Evolutionary conservation across 2,329 filamentous ascomycete genomes (phyloP).

Genomic region (Cordyceps fumosorosea): DNA sequence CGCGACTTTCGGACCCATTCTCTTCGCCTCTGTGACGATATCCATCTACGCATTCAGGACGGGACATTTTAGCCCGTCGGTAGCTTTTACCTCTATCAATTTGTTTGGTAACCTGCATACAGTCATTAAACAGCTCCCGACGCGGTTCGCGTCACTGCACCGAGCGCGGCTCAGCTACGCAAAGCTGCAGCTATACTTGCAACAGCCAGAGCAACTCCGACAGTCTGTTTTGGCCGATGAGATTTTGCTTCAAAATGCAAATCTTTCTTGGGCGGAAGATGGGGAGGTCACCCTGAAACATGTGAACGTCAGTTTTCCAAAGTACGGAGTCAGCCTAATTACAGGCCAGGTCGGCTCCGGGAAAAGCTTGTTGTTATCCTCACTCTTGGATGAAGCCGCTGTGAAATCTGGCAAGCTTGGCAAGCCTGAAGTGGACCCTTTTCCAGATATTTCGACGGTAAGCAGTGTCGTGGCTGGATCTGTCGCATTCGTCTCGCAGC

Average conservation of each 20-base stretch:
- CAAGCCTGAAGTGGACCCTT: conserved; percentile 49
- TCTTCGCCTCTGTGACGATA: conserved; percentile 10
- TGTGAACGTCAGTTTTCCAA: conserved; percentile 54
- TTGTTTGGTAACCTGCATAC: conserved; percentile 13
- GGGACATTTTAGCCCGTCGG: conserved; percentile 11
- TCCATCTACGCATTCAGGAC: conserved; percentile 7
- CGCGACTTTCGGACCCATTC: conserved; percentile 8
- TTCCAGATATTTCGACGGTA: conserved; percentile 49
- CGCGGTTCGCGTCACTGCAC: not conserved
- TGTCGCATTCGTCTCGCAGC: conserved; percentile 63
- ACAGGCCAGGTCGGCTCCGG: conserved; percentile 65
- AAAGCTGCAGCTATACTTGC: conserved; percentile 8
- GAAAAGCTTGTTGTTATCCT: conserved; percentile 61
- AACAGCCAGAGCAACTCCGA: not conserved
- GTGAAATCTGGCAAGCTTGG: conserved; percentile 41
- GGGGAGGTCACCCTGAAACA: conserved; percentile 51
- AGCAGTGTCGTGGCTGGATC: conserved; percentile 21
- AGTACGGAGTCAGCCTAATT: conserved; percentile 58
- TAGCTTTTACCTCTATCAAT: conserved; percentile 12
- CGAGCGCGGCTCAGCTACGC: conserved; percentile 5
- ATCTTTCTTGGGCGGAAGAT: conserved; percentile 3
- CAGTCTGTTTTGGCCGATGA: not conserved
- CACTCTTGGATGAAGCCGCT: conserved; percentile 63
- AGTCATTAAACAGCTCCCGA: conserved; percentile 10
- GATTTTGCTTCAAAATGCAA: conserved; percentile 1